A percentile compares a stretch with the other conserved stretches of the same genome.
These are phyloP conservation scores for Rosa persica DNA, from an alignment of 306 rosid genomes.

Conservation along the genomic window DNA sequence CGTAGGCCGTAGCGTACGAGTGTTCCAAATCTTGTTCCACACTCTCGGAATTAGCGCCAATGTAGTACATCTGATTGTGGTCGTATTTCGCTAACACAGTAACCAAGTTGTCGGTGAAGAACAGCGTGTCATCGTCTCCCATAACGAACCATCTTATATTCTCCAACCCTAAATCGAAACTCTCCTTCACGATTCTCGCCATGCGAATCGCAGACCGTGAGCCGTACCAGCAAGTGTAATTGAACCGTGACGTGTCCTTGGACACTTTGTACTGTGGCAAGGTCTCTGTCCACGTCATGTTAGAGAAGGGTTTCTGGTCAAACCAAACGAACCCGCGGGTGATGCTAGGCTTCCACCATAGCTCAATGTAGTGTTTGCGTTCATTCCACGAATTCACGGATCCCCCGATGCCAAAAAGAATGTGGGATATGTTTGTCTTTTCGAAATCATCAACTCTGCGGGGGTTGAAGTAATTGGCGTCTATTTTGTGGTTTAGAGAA, in stretches of 20 bases:
- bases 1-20: slow-evolving; percentile 61
- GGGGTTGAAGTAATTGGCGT: neutral
- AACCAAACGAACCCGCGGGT: slow-evolving; percentile 73
- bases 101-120: slow-evolving; percentile 56
- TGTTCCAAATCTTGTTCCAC: slow-evolving; percentile 59
- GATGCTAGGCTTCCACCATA: slow-evolving; percentile 56
- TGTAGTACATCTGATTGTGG: slow-evolving; percentile 74
- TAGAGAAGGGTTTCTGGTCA: slow-evolving; percentile 25
- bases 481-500: slow-evolving; percentile 6
- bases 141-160: slow-evolving; percentile 78
- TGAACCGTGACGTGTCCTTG: slow-evolving; percentile 46
- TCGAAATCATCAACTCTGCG: neutral
- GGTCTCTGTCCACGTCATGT: slow-evolving; percentile 43
- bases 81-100: slow-evolving; percentile 64
- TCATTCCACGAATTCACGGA: slow-evolving; percentile 47
- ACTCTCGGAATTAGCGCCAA: slow-evolving; percentile 76
- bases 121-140: slow-evolving; percentile 88
- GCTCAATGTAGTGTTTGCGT: slow-evolving; percentile 47
- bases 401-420: slow-evolving; percentile 65
- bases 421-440: slow-evolving; percentile 56
- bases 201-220: slow-evolving; percentile 65
- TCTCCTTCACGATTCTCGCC: slow-evolving; percentile 74
- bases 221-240: slow-evolving; percentile 57
- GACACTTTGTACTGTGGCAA: slow-evolving; percentile 51
- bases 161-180: slow-evolving; percentile 53